These are phyloP conservation scores for Paracorniculantispora psalliotae DNA, from an alignment of 2,329 filamentous ascomycete species.

Conservation along the genomic window DNA sequence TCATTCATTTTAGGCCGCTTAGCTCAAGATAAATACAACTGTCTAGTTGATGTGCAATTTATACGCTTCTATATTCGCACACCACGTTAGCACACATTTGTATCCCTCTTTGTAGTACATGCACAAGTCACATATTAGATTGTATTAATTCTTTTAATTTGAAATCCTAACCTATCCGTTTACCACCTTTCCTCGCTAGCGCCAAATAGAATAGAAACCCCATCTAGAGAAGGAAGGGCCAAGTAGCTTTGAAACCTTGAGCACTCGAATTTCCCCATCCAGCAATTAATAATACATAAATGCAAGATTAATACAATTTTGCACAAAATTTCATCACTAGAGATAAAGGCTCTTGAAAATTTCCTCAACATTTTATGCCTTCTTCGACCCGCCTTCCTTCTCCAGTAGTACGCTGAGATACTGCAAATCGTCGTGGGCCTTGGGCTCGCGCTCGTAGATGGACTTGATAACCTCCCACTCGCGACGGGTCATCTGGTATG, in stretches of 20 bases:
- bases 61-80: no score
- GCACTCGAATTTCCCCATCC: neutral
- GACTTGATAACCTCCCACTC: constrained; percentile 71
- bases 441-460: constrained; percentile 62
- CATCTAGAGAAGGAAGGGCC: neutral
- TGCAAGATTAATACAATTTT: neutral
- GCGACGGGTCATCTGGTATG: constrained; percentile 60
- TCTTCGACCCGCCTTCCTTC: constrained; percentile 32
- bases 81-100: no score
- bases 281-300: neutral
- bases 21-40: no score
- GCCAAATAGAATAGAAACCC: neutral
- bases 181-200: neutral
- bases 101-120: no score
- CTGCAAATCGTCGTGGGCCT: constrained; percentile 57
- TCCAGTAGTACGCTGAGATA: constrained; percentile 53
- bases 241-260: neutral
- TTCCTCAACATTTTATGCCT: neutral
- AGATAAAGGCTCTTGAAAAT: no score
- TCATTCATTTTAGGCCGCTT: no score
- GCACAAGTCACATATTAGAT: no score
- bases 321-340: neutral
- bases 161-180: neutral
- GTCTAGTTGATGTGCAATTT: no score
- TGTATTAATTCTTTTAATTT: neutral